phyloP scores from a whole-genome alignment of 192 early-diverging fungal species.

The Geosiphon pyriformis region DNA sequence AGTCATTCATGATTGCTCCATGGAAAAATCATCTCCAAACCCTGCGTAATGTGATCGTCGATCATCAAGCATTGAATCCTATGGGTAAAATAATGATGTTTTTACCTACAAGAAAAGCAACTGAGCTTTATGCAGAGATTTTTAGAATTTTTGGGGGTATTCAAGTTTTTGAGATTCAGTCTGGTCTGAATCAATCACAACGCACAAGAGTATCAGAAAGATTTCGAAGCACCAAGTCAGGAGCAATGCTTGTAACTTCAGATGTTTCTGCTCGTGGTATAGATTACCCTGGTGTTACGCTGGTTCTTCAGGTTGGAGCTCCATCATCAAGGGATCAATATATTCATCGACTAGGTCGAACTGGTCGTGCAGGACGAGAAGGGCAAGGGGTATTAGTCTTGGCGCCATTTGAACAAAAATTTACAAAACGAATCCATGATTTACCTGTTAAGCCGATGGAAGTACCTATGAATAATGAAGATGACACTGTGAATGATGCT shows the following conservation, averaged over 20 bases:
- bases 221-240: conserved; percentile 57
- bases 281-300: conserved; percentile 89
- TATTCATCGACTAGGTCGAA: conserved; percentile 93
- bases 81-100: conserved; percentile 88
- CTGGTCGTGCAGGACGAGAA: conserved; percentile 88
- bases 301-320: conserved; percentile 87
- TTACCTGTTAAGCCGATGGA: conserved; percentile 53
- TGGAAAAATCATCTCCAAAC: conserved; percentile 55
- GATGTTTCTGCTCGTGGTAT: conserved; percentile 97
- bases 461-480: conserved; percentile 25
- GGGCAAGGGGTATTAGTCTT: conserved; percentile 84
- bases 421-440: conserved; percentile 56
- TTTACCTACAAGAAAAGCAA: conserved; percentile 72
- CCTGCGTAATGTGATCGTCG: conserved; percentile 60
- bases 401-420: conserved; percentile 70
- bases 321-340: conserved; percentile 83
- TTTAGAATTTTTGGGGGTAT: conserved; percentile 46
- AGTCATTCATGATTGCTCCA: conserved; percentile 66
- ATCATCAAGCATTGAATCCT: conserved; percentile 50
- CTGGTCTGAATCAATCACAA: conserved; percentile 66
- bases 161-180: conserved; percentile 67
- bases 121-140: conserved; percentile 55
- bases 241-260: conserved; percentile 79
- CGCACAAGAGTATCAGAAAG: conserved; percentile 65
- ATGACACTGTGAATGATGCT: conserved; percentile 26